phyloP scores from a whole-genome alignment of 768 basidiomycete genomes.

The Lentinula guzmanii region DNA sequence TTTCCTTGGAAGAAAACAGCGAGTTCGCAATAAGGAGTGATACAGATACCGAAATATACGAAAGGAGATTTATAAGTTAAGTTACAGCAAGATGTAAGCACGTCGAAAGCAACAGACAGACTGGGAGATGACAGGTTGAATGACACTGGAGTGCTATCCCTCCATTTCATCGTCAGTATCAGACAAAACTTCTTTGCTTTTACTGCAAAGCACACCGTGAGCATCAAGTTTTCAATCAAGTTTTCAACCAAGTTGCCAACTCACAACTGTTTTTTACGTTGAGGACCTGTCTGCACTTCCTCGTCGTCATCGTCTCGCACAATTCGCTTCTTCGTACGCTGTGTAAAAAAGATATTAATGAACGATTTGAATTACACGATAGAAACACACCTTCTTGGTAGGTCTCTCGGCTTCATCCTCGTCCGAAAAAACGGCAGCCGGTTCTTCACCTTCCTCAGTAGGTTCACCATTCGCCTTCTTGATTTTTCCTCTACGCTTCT shows the following conservation, averaged over 20 bases:
- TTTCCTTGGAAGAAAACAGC: not conserved
- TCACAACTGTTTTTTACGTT: constrained; percentile 74
- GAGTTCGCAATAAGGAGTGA: not conserved
- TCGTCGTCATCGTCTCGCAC: constrained; percentile 78
- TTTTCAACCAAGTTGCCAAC: constrained; percentile 17
- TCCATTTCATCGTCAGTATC: constrained; percentile 86
- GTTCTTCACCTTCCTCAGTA: constrained; percentile 57
- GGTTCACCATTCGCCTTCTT: constrained; percentile 47
- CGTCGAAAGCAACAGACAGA: not conserved
- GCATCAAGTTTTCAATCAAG: not conserved
- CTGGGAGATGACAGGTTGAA: not conserved
- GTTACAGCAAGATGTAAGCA: not conserved
- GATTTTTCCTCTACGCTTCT: constrained; percentile 64
- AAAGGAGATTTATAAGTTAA: not conserved
- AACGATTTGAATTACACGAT: not conserved
- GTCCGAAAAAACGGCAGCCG: constrained; percentile 57
- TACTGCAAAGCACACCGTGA: constrained; percentile 37
- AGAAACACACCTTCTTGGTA: constrained; percentile 54
- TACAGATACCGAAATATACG: not conserved
- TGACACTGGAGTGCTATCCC: constrained; percentile 21
- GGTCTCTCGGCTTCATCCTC: constrained; percentile 64
- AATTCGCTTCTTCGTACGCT: constrained; percentile 59
- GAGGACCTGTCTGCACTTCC: constrained; percentile 45
- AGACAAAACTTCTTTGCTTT: constrained; percentile 83
- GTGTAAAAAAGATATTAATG: not conserved